Evolutionary conservation across 306 rosid genomes (phyloP).

Genomic region (Trifolium fragiferum): DNA sequence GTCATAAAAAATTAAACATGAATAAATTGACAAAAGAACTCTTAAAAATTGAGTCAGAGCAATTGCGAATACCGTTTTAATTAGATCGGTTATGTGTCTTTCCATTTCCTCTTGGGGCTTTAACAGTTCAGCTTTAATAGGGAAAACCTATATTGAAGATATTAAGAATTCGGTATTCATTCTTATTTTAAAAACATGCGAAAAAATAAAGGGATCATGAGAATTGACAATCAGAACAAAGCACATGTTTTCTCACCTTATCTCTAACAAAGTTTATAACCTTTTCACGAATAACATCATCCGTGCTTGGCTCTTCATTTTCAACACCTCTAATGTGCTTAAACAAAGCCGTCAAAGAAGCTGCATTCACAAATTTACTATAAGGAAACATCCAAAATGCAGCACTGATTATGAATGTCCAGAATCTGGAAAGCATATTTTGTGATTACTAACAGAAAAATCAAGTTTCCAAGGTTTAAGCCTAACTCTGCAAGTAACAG

Average conservation of each 20-base stretch:
- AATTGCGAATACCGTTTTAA: constrained; percentile 69
- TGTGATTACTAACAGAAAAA: constrained; percentile 11
- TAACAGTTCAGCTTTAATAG: constrained; percentile 83
- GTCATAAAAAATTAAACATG: constrained; percentile 29
- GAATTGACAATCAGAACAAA: constrained; percentile 19
- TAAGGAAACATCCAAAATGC: constrained; percentile 39
- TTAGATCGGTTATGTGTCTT: constrained; percentile 92
- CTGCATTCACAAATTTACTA: constrained; percentile 59
- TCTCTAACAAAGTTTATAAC: constrained; percentile 87
- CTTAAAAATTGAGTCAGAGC: constrained; percentile 35
- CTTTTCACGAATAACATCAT: constrained; percentile 83
- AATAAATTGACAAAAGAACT: not conserved
- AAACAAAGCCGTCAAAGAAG: constrained; percentile 90
- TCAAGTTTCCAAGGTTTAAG: constrained; percentile 1
- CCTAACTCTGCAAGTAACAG: constrained; percentile 18
- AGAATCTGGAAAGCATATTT: constrained; percentile 12
- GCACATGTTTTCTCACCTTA: constrained; percentile 58
- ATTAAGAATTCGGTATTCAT: constrained; percentile 38
- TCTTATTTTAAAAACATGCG: constrained; percentile 17
- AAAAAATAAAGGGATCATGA: constrained; percentile 9
- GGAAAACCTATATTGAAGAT: constrained; percentile 70
- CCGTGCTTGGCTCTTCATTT: constrained; percentile 81
- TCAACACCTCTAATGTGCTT: constrained; percentile 83
- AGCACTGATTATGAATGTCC: constrained; percentile 13
- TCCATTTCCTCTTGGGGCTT: constrained; percentile 98